phyloP scores from a whole-genome alignment of 2,329 filamentous ascomycete species.

The Myriosclerotinia duriaeana region DNA sequence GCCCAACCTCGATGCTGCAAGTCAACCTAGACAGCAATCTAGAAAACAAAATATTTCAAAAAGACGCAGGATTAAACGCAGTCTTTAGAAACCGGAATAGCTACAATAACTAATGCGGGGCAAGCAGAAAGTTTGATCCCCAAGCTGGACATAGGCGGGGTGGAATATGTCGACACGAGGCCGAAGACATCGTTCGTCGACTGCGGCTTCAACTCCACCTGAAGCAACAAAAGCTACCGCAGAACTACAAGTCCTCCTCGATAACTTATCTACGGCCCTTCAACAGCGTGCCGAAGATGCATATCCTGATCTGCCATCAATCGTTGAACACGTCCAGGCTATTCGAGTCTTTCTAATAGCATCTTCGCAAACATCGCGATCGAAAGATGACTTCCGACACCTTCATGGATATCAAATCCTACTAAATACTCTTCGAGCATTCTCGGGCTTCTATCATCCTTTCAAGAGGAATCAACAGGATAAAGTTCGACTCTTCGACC shows the following conservation, averaged over 20 bases:
- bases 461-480: slow-evolving; percentile 60
- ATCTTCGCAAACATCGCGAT: slow-evolving; percentile 48
- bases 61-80: slow-evolving; percentile 28
- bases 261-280: slow-evolving; percentile 44
- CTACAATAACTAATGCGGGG: slow-evolving; percentile 34
- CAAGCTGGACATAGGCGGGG: slow-evolving; percentile 36
- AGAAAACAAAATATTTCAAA: neutral
- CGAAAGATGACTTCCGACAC: slow-evolving; percentile 80
- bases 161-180: slow-evolving; percentile 52
- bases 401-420: slow-evolving; percentile 75
- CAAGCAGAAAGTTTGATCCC: slow-evolving; percentile 27
- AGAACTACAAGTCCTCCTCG: slow-evolving; percentile 56
- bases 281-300: slow-evolving; percentile 27
- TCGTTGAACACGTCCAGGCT: slow-evolving; percentile 38
- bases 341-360: slow-evolving; percentile 42
- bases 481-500: slow-evolving; percentile 63
- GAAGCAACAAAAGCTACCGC: slow-evolving; percentile 60
- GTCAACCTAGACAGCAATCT: slow-evolving; percentile 14
- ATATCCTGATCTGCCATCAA: slow-evolving; percentile 40
- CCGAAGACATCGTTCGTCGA: slow-evolving; percentile 64
- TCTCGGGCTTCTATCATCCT: slow-evolving; percentile 76
- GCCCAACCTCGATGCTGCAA: slow-evolving; percentile 32
- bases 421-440: slow-evolving; percentile 65
- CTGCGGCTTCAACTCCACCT: slow-evolving; percentile 57
- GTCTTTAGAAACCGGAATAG: neutral